Conservation (phyloP, 148 eudicot genomes). For the Rhododendron molle region DNA sequence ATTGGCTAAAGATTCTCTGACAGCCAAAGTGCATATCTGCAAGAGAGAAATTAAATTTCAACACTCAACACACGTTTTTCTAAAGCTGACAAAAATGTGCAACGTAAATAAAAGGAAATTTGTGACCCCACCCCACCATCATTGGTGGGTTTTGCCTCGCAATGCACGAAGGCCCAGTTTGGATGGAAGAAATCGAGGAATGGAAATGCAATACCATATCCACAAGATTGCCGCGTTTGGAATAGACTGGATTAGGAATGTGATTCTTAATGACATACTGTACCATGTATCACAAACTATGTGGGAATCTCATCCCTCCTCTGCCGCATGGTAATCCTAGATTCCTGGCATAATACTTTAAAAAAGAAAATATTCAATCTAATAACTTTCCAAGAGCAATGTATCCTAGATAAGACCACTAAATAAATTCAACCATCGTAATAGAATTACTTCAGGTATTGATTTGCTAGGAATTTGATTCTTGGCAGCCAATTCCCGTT, state of each 20-base stretch:
- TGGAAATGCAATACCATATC: background rate
- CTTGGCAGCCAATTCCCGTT: background rate
- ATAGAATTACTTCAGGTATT: background rate
- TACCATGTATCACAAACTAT: background rate
- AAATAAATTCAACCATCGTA: background rate
- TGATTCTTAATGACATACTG: background rate
- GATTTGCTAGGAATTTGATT: background rate
- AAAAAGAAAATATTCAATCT: background rate
- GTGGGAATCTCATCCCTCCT: background rate
- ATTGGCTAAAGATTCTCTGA: slow-evolving; percentile 75
- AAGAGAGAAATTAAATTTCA: slow-evolving; percentile 9
- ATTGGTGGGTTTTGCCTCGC: background rate
- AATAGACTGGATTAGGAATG: no score
- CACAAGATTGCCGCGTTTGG: background rate
- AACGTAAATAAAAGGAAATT: background rate
- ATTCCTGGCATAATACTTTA: background rate
- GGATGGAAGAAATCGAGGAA: background rate
- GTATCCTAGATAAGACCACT: background rate
- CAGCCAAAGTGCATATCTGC: slow-evolving; percentile 86
- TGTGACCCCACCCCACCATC: slow-evolving; percentile 10
- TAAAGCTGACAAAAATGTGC: background rate
- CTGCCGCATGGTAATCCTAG: background rate
- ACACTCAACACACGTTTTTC: background rate
- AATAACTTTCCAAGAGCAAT: background rate
- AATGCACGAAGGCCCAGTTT: background rate